These are phyloP conservation scores for Drosera spatulata DNA, from an alignment of 179 eudicot genomes.

Conservation along the genomic window DNA sequence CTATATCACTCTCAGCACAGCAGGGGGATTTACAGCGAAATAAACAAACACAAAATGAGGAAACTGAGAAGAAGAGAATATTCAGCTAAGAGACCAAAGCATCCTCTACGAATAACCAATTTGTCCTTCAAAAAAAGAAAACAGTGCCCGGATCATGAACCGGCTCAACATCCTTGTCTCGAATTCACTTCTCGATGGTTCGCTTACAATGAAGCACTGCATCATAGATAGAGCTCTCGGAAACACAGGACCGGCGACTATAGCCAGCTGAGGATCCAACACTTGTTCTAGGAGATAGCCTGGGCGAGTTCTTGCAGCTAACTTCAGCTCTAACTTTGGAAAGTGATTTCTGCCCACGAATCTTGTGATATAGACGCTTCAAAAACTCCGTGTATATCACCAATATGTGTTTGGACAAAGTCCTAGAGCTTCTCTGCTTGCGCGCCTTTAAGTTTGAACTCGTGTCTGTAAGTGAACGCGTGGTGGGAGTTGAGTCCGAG, in stretches of 20 bases:
- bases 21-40: no score
- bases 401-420: conserved; percentile 38
- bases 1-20: no score
- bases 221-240: conserved; percentile 72
- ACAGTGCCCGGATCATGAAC: background rate
- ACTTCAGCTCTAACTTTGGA: conserved; percentile 15
- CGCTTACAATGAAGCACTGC: conserved; percentile 90
- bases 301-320: conserved; percentile 21
- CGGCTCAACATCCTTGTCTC: background rate
- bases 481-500: conserved; percentile 5
- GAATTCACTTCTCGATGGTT: conserved; percentile 36
- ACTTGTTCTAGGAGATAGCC: conserved; percentile 52
- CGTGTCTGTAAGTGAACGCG: conserved; percentile 7
- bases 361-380: conserved; percentile 30
- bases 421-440: conserved; percentile 46
- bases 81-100: no score
- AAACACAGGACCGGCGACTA: conserved; percentile 64
- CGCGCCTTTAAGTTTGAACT: conserved; percentile 18
- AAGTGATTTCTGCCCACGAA: conserved; percentile 24
- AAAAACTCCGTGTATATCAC: conserved; percentile 38
- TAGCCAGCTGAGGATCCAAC: conserved; percentile 40
- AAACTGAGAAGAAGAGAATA: no score
- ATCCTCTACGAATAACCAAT: no score
- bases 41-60: no score
- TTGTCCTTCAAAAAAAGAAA: background rate